Evolutionary conservation across 2,329 filamentous ascomycete species (phyloP).

Genomic region (Cryphonectria parasitica): DNA sequence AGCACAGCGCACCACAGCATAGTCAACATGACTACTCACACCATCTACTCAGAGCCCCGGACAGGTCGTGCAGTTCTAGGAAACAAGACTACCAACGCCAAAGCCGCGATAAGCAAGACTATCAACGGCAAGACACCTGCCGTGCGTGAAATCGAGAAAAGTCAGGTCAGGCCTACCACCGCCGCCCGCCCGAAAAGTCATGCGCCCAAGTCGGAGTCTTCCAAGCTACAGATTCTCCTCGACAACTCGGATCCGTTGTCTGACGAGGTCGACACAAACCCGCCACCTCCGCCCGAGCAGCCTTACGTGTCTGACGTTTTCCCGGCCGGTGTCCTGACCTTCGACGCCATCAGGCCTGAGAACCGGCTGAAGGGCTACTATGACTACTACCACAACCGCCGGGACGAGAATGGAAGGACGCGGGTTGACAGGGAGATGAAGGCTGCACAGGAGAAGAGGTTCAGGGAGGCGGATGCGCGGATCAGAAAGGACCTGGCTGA

Average conservation of each 20-base stretch:
- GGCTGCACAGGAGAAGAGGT: slow-evolving; percentile 52
- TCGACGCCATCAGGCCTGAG: slow-evolving; percentile 60
- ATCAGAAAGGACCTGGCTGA: slow-evolving; percentile 69
- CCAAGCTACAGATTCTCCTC: slow-evolving; percentile 67
- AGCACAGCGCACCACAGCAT: background rate
- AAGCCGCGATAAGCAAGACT: background rate
- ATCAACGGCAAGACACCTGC: slow-evolving; percentile 45
- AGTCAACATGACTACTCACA: slow-evolving; percentile 21
- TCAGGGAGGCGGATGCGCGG: slow-evolving; percentile 65
- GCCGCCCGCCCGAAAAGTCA: slow-evolving; percentile 63
- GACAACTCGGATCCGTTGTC: slow-evolving; percentile 51
- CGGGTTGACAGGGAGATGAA: slow-evolving; percentile 64
- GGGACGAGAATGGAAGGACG: slow-evolving; percentile 70
- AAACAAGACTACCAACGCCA: slow-evolving; percentile 81
- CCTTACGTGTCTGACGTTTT: slow-evolving; percentile 73
- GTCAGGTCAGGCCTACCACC: slow-evolving; percentile 61
- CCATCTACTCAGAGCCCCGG: slow-evolving; percentile 55
- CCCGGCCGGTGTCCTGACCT: slow-evolving; percentile 58
- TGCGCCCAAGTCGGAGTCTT: slow-evolving; percentile 53
- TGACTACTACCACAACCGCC: slow-evolving; percentile 61
- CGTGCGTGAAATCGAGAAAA: slow-evolving; percentile 64
- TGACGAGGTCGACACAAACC: slow-evolving; percentile 48
- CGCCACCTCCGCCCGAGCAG: slow-evolving; percentile 44
- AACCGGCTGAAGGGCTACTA: slow-evolving; percentile 67
- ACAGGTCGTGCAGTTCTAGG: slow-evolving; percentile 77